Percentiles rank a stretch among this genome's conserved stretches.
Evolutionary conservation across 2,329 filamentous ascomycete species (phyloP).

Genomic region (Fusarium camptoceras): DNA sequence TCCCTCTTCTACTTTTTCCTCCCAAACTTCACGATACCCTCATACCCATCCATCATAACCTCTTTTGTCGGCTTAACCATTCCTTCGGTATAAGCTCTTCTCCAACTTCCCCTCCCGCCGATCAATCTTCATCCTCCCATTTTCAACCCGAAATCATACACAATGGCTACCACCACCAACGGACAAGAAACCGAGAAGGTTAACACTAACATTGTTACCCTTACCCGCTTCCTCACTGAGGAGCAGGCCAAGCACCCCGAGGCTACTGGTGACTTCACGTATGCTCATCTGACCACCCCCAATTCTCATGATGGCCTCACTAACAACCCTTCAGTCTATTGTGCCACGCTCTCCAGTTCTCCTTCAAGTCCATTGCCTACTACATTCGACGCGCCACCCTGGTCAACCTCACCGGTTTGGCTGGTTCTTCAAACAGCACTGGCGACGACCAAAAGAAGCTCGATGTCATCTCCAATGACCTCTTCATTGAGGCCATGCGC

Average conservation of each 20-base stretch:
- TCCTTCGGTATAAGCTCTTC: slow-evolving; percentile 30
- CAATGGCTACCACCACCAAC: slow-evolving; percentile 54
- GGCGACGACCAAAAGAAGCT: slow-evolving; percentile 99
- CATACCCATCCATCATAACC: slow-evolving; percentile 32
- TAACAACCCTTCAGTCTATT: slow-evolving; percentile 72
- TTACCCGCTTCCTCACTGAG: slow-evolving; percentile 95
- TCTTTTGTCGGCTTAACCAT: slow-evolving; percentile 30
- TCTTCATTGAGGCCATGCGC: slow-evolving; percentile 96
- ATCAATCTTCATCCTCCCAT: slow-evolving; percentile 27
- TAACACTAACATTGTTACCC: slow-evolving; percentile 95
- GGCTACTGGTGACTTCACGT: slow-evolving; percentile 99
- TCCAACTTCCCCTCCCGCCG: slow-evolving; percentile 29
- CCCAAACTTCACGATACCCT: slow-evolving; percentile 32
- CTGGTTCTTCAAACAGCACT: slow-evolving; percentile 93
- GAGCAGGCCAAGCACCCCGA: slow-evolving; percentile 94
- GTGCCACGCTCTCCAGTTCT: slow-evolving; percentile 98
- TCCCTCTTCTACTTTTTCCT: slow-evolving; percentile 19
- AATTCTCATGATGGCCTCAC: slow-evolving; percentile 14
- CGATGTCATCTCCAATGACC: slow-evolving; percentile 97
- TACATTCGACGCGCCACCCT: slow-evolving; percentile 97
- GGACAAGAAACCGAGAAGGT: slow-evolving; percentile 77
- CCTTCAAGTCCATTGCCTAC: slow-evolving; percentile 99
- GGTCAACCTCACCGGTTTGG: slow-evolving; percentile 94
- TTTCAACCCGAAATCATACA: slow-evolving; percentile 35
- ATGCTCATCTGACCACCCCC: slow-evolving; percentile 43